Base-by-base conservation (phyloP, 208 protist species). In the Leishmania guyanensis region DNA sequence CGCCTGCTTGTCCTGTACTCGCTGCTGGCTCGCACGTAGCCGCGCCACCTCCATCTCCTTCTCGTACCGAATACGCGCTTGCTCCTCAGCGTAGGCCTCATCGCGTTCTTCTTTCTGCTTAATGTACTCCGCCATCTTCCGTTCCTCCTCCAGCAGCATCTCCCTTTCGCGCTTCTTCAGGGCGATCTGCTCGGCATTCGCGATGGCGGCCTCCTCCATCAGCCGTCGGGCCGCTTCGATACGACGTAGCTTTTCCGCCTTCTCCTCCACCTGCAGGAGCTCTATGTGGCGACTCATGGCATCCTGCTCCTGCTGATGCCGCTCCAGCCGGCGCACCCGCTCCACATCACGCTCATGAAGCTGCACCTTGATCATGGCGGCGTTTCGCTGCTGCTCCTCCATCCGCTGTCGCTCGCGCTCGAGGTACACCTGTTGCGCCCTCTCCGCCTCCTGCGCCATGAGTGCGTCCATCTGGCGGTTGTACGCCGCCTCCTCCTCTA, bases 101-200 rank as follows among this genome's bases (percentile, higher is more conserved):
- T 98, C 97, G 58, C 90, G 91, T 51, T 87, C 88, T 71, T 98
- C 93, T 74, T 96, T 95, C 79, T 96, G 84, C 46, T 86, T 80
- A 64, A 98, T 88, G 85, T 98, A 99, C 71, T 95, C 92, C 1
- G 90, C 89, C 81, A 98, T 97, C 81, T 93, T 83, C 74, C 85
- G 90, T 17, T 98, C 96, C 86, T 99, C 96, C 79, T 96, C 96
- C 17, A 89, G 64, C 80, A 90, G 81, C 75, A 95, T 82, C 74
- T 97, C 91, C 33, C 86, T 84, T 84, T 95, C 90, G 51, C 85
- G 81, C 77, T 94, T 79, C 88, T 98, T 98, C 48, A 98, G 92
- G 39, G 86, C 82, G 29, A 99, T 95, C 83, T 99, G 97, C 84
- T 98, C 94, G 5, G 95, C 94, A 86, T 99, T 98, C 22, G 97